Conservation (phyloP, 73 alveolate genomes). For the Stentor roeselii region DNA sequence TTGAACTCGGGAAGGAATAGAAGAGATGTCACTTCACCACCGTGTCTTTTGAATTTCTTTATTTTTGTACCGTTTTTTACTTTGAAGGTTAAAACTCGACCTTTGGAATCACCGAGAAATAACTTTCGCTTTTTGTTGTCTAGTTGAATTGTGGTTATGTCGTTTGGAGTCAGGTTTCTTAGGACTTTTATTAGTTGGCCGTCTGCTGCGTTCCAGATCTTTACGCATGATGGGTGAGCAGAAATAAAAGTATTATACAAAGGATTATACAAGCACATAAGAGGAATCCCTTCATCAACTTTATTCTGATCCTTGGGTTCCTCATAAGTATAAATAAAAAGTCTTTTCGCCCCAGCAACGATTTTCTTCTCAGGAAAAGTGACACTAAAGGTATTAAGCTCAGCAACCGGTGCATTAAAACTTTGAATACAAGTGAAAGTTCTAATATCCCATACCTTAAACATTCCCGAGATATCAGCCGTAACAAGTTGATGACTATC, state of each 20-base stretch:
- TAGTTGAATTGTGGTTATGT: constrained; percentile 84
- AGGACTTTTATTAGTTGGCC: constrained; percentile 89
- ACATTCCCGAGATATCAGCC: constrained; percentile 97
- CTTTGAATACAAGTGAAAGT: constrained; percentile 88
- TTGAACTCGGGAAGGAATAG: constrained; percentile 56
- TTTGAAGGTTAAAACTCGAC: constrained; percentile 86
- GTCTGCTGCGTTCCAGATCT: constrained; percentile 94
- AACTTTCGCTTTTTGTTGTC: constrained; percentile 92
- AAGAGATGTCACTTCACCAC: constrained; percentile 71
- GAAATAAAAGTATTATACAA: constrained; percentile 89
- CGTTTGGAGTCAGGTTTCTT: constrained; percentile 90
- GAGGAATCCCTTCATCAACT: constrained; percentile 91
- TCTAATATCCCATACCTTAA: constrained; percentile 97
- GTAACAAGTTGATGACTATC: constrained; percentile 89
- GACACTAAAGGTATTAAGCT: constrained; percentile 86
- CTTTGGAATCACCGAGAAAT: constrained; percentile 95
- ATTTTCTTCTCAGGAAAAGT: constrained; percentile 90
- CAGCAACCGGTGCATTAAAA: constrained; percentile 86
- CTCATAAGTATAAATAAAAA: constrained; percentile 93
- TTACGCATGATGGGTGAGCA: constrained; percentile 95
- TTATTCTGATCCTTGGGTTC: constrained; percentile 95
- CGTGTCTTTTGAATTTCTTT: constrained; percentile 89
- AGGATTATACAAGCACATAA: constrained; percentile 86
- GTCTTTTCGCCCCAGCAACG: constrained; percentile 91
- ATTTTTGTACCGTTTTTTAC: constrained; percentile 96